phyloP scores from a whole-genome alignment of 1,139 yeast genomes.

The Sugiyamaella xylanicola region DNA sequence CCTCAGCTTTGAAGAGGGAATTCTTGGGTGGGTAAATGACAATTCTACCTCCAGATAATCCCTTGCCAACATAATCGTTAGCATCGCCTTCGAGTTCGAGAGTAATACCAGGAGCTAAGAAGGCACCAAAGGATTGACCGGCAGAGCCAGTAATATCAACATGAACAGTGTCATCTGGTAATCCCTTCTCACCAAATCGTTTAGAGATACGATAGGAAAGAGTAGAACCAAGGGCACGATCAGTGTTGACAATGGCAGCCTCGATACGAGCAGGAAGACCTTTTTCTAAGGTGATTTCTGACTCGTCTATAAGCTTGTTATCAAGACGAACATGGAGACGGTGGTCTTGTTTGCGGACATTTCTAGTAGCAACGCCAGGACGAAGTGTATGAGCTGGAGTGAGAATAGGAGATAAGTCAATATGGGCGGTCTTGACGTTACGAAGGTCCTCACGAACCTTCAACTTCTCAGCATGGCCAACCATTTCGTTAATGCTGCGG shows the following conservation, averaged over 20 bases:
- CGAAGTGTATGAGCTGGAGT: slow-evolving; percentile 97
- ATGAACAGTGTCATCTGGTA: slow-evolving; percentile 95
- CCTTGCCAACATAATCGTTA: slow-evolving; percentile 97
- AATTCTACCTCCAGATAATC: slow-evolving; percentile 92
- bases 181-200: slow-evolving; percentile 87
- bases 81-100: slow-evolving; percentile 96
- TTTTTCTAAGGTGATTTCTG: slow-evolving; percentile 88
- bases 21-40: slow-evolving; percentile 89
- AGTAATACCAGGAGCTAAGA: slow-evolving; percentile 93
- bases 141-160: slow-evolving; percentile 92
- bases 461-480: slow-evolving; percentile 92
- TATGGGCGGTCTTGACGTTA: slow-evolving; percentile 86
- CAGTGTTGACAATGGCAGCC: slow-evolving; percentile 91
- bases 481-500: slow-evolving; percentile 96
- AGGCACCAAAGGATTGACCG: slow-evolving; percentile 98
- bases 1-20: slow-evolving; percentile 88
- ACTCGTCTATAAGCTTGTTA: slow-evolving; percentile 93
- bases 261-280: slow-evolving; percentile 95
- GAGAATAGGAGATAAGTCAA: slow-evolving; percentile 87
- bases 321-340: slow-evolving; percentile 89
- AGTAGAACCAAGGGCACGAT: slow-evolving; percentile 94
- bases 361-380: slow-evolving; percentile 96
- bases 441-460: slow-evolving; percentile 81
- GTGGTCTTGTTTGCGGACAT: slow-evolving; percentile 93
- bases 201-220: slow-evolving; percentile 92